Percentiles rank a stretch among this genome's conserved stretches.
Evolutionary conservation across 805 yeast genomes (phyloP).

Genomic region (Sugiyamaella chiloensis): DNA sequence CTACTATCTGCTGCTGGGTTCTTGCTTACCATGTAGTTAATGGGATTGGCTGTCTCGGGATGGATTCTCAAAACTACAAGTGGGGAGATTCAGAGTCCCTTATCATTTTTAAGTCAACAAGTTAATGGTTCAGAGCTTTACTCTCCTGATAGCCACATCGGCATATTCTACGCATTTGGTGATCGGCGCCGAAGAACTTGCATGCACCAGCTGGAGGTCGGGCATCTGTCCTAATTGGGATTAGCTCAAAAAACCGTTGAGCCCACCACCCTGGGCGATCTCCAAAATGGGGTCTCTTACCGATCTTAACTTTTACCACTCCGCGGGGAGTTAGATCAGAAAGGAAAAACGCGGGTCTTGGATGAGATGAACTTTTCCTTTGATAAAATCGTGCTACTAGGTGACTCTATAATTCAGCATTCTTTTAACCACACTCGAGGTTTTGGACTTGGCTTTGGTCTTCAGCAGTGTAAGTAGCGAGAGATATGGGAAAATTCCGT

Average conservation of each 20-base stretch:
- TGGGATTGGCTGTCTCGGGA: no score
- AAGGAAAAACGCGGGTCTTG: background rate
- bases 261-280: background rate
- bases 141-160: background rate
- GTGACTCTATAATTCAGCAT: background rate
- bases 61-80: no score
- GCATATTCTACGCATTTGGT: background rate
- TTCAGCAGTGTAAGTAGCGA: background rate
- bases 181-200: background rate
- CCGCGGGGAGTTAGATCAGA: background rate
- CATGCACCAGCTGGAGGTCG: conserved; percentile 1
- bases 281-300: background rate
- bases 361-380: background rate
- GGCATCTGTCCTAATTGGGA: conserved; percentile 1
- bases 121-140: no score
- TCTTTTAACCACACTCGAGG: conserved; percentile 1
- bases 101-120: no score
- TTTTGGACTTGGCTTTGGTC: background rate
- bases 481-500: background rate
- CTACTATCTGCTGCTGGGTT: no score
- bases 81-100: no score
- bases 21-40: no score
- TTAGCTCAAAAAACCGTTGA: background rate
- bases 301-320: background rate
- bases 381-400: background rate